Evolutionary conservation across 805 yeast genomes (phyloP), one percentile per base, ranked within the genome.

Genomic region (Soucietia sequanensis): DNA sequence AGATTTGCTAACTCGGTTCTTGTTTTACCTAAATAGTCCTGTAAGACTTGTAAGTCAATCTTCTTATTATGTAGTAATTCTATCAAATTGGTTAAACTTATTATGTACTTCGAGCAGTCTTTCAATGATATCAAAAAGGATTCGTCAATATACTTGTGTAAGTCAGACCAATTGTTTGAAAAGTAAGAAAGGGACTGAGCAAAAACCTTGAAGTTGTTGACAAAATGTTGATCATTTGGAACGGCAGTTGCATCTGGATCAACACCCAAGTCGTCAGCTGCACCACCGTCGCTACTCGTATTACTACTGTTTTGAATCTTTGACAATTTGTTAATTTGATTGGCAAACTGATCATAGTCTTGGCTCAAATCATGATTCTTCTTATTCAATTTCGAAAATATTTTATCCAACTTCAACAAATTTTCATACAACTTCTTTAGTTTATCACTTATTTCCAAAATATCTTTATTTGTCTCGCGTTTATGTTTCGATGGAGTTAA

Each of bases 41-140:
- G 76, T 28, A 91, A 67, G 33, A 85, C 95, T 54, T 93, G 97
- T 51, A 83, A 81, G 56, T 91, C 99, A 18, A 91, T 76, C 48
- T 86, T 90, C 57, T 90, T 90, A 54, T 88, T 89, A 52, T 91
- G 98, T 45, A 91, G 88, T 37, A 85, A 71, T 52, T 84, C 89
- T 35, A 93, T 75, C 39, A 91, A 64, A 42, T 73, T 77, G 50
- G 70, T 62, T 30, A 68, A 54, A 20, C 65, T 56, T 4, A 68
- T 52, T 31, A 68, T 66, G 41, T 65, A 93, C 60, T 86, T 90
- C 43, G 91, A 88, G 60, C 93, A 72, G 58, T 93, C 98, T 46
- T 85, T 83, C 45, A 93, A 62, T 9, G 95, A 80, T 2, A 86
- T 84, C 31, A 88, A 70, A 51, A 87, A 93, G 25, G 88, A 81